These are phyloP conservation scores for Emmonsiellopsis sp. DNA, from an alignment of 2,329 filamentous ascomycete genomes.

Conservation along the genomic window DNA sequence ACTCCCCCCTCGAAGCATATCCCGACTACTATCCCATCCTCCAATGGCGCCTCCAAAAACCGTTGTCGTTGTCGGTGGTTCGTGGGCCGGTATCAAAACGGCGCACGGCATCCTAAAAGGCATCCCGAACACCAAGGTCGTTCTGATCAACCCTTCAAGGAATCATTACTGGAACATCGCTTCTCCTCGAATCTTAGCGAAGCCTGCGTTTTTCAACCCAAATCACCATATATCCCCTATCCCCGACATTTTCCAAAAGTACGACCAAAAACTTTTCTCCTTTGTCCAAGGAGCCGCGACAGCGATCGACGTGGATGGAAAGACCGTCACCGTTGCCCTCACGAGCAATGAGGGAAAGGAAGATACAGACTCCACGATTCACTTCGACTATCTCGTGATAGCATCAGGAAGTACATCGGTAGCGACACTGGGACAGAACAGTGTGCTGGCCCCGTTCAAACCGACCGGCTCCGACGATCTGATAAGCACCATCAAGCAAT, in stretches of 20 bases:
- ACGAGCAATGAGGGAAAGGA: slow-evolving; percentile 19
- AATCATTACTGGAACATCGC: slow-evolving; percentile 46
- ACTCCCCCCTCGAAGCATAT: not conserved
- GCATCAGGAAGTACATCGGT: slow-evolving; percentile 44
- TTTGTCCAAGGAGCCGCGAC: slow-evolving; percentile 44
- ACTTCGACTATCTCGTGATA: slow-evolving; percentile 48
- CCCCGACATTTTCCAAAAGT: slow-evolving; percentile 41
- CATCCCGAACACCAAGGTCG: slow-evolving; percentile 32
- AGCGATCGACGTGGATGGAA: slow-evolving; percentile 33
- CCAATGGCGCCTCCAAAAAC: not conserved
- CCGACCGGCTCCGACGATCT: slow-evolving; percentile 31
- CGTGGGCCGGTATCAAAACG: slow-evolving; percentile 2
- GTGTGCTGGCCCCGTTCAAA: slow-evolving; percentile 30
- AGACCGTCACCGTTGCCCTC: slow-evolving; percentile 34
- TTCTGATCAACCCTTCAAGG: slow-evolving; percentile 44
- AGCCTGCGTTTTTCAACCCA: slow-evolving; percentile 36
- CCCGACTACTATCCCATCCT: too few species aligned
- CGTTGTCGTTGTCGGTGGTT: slow-evolving; percentile 3
- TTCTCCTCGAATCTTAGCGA: slow-evolving; percentile 44
- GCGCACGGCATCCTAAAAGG: slow-evolving; percentile 3
- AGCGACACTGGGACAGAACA: slow-evolving; percentile 25
- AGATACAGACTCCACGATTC: slow-evolving; percentile 19
- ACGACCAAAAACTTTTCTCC: slow-evolving; percentile 37
- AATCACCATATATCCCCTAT: slow-evolving; percentile 43
- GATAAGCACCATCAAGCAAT: slow-evolving; percentile 20